These are phyloP conservation scores for Thelephora terrestris DNA, from an alignment of 1,284 basidiomycete genomes.

Conservation along the genomic window DNA sequence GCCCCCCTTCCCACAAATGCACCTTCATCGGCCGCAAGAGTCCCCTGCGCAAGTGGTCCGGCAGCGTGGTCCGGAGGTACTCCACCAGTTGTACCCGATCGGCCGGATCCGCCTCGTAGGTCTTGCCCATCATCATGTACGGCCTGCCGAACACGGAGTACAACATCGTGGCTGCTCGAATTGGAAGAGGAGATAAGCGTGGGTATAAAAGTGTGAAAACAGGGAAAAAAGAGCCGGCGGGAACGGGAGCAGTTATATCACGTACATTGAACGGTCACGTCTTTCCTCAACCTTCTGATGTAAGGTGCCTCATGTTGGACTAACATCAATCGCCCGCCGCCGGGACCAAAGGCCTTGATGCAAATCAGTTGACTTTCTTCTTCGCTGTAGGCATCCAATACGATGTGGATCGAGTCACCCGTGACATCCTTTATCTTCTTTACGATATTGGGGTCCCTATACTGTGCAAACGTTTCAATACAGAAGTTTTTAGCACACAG, in stretches of 20 bases:
- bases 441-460: constrained; percentile 15
- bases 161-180: not conserved
- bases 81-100: not conserved
- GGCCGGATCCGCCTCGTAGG: not conserved
- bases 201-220: not conserved
- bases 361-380: constrained; percentile 11
- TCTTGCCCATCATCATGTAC: not conserved
- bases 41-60: not conserved
- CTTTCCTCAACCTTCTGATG: not conserved
- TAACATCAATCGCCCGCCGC: constrained; percentile 13
- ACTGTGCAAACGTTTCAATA: constrained; percentile 4
- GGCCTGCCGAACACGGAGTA: not conserved
- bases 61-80: not conserved
- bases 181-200: not conserved
- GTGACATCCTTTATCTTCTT: constrained; percentile 16
- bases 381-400: constrained; percentile 15
- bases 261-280: not conserved
- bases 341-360: constrained; percentile 11
- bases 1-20: constrained; percentile 14
- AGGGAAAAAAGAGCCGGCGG: not conserved
- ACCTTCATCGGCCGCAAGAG: constrained; percentile 1
- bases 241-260: not conserved
- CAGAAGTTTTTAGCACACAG: not conserved
- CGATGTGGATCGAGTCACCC: constrained; percentile 12
- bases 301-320: constrained; percentile 3